Base-by-base conservation (phyloP, 345 rosid species). In the Salix dunnii region DNA sequence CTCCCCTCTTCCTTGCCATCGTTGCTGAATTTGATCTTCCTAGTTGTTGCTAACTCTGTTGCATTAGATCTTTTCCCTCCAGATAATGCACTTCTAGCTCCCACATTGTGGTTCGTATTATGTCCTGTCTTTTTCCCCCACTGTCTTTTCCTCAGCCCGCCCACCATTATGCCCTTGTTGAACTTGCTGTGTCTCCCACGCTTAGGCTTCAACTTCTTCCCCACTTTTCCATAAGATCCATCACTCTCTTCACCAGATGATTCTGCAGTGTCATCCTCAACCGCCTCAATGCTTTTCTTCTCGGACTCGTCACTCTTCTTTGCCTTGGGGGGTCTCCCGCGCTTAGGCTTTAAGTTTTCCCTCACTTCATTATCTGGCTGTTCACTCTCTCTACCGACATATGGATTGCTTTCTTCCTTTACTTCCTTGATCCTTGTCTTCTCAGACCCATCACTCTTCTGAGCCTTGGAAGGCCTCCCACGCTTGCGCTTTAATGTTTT, bases 401-500 rank as follows among this genome's bases (percentile, higher is more conserved):
- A 42, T 38, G 18, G 51, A 36, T 16, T 23, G 30, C 27, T 67
- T 28, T 46, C 75, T 70, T 74, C 81, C 49, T 67, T 76, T 33
- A 55, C 8, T 6, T 36, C 76, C 61, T 72, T 68, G 18, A 17
- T 27, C 58, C 38, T 10, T 18, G n/a, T 27, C 46, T 65, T 31
- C 72, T 48, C 27, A 55, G 27, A 66, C 68, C 7, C 73, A 10
- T 67, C 60, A 48, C 16, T 78, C 64, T 67, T 33, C 64, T 20
- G 68, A 65, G 65, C 27, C 77, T 68, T 73, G 21, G 68, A 68
- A 3, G 84, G 88, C 64, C 84, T 80, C 76, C 86, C 83, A 60
- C 79, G 76, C 72, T 60, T 81, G 28, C 71, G 51, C 55, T 53
- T 70, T 55, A 14, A 5, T 62, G 61, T 65, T 68, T 48, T 51